Base-by-base conservation (phyloP, 2,329 filamentous ascomycete genomes). In the Coleophoma eucalyptorum region DNA sequence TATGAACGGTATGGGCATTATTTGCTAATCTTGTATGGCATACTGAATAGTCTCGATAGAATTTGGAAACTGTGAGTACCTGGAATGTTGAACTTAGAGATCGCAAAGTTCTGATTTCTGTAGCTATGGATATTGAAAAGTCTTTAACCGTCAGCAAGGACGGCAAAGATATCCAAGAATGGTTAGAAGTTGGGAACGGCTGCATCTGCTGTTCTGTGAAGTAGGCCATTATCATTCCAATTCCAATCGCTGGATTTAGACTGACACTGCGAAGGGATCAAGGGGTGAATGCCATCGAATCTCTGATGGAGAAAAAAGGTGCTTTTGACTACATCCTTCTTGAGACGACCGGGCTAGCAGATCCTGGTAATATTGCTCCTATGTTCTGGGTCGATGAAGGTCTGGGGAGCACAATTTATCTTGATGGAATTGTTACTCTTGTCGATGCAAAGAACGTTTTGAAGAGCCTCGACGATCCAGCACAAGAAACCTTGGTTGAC, bases 141-240 rank as follows among this genome's bases (percentile, higher is more conserved):
- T 92, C 91, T 41, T 78, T 99, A 55, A 97, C 93, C 0, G 85
- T 99, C 59, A 96, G 87, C 66, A 85, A 92, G 65, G 87, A 86
- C 52, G 88, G 84, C 37, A 83, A 93, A 63, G 81, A 90, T 63
- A 89, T 93, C 6, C 87, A 94, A 65, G 91, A 96, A 74, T 99
- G 95, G 89, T 83, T 99, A 26, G 92, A 97, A 55, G 84, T 99
- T 48, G 91, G 90, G 48, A 99, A 99, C 61, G 94, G 94, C 55
- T 99, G 94, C 67, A 91, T 99, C 58, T 99, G 94, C 72, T 99
- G 94, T 72, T 96, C 91, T 3, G 92, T 97, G 62, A 99, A 97
- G 84, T 92, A 76, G 51, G 65, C 6, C 15, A 18, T 38, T 58
- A 46, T 46, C 37, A n/a, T 26, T 13, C 26, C 26, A 26, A 8